Percentiles rank a stretch among this genome's conserved stretches.
Conservation (phyloP, 2,329 filamentous ascomycete genomes). For the Sphaceloma murrayae region DNA sequence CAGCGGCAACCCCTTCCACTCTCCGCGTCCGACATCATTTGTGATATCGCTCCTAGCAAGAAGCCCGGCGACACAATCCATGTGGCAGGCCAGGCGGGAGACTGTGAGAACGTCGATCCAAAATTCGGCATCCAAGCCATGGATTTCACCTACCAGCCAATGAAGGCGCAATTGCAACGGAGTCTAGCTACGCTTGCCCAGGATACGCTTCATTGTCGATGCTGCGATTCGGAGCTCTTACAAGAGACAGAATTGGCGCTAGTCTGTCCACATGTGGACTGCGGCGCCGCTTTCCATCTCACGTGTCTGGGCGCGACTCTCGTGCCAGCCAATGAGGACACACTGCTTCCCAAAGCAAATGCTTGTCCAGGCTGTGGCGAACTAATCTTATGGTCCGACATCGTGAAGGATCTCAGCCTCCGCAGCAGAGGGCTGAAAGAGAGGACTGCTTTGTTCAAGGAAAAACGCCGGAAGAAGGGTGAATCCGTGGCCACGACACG, state of each 20-base stretch:
- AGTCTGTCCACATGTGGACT: slow-evolving; percentile 43
- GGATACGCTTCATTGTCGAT: slow-evolving; percentile 35
- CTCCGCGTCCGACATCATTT: slow-evolving; percentile 3
- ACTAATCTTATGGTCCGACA: slow-evolving; percentile 58
- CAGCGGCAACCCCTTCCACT: slow-evolving; percentile 7
- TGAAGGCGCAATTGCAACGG: slow-evolving; percentile 46
- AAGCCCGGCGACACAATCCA: neutral
- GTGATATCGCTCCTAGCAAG: neutral
- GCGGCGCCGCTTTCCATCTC: slow-evolving; percentile 45
- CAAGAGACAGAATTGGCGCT: slow-evolving; percentile 35
- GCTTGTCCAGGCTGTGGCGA: slow-evolving; percentile 60
- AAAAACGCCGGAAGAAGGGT: slow-evolving; percentile 27
- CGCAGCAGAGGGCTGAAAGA: slow-evolving; percentile 62
- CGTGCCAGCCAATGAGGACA: slow-evolving; percentile 33
- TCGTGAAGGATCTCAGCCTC: slow-evolving; percentile 75
- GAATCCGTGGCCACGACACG: neutral
- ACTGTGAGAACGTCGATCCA: neutral
- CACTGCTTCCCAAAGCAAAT: slow-evolving; percentile 58
- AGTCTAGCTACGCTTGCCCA: slow-evolving; percentile 35
- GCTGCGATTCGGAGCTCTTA: slow-evolving; percentile 40
- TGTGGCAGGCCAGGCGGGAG: neutral
- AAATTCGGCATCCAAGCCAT: slow-evolving; percentile 35
- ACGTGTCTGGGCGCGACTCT: slow-evolving; percentile 47
- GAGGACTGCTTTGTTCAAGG: slow-evolving; percentile 57
- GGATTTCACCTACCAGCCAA: slow-evolving; percentile 43